Base-by-base conservation (phyloP, 371 early-diverging fungal genomes). In the Blakeslea trispora region DNA sequence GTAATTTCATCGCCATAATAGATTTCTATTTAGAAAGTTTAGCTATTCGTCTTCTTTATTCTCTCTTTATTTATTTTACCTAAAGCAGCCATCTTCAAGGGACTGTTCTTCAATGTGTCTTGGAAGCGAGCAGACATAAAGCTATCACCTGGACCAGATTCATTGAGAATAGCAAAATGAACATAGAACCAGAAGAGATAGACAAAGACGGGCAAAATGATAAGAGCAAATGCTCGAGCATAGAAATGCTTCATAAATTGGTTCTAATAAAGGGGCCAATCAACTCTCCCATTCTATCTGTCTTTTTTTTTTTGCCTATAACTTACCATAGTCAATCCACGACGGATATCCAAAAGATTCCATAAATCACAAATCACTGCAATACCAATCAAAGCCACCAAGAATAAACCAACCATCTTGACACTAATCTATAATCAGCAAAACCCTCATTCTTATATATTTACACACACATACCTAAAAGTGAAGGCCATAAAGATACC, bases 381-480 rank as follows among this genome's bases (percentile, higher is more conserved):
- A 15, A 89, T 59, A 23, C 99, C 99, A 53, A 98, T 79, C 13
- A 91, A 74, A 3, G 81, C 82, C 8, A 98, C 86, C 11, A 92
- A 84, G 60, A 98, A 89, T 15, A 96, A 68, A 8, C 99, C 99
- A 2, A 98, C 98, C 88, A 97, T 85, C 68, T 98, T 98, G 67
- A 95, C 92, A 54, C 94, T 92, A 67, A 24, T 37, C 28, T 40
- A n/a, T 14, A 11, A 24, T 37, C 41, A 9, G 10, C 0, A 47
- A n/a, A n/a, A n/a, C n/a, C n/a, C 40, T 28, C 34, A 37, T 17
- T 21, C 17, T 7, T 11, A 0, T 28, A 18, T 6, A 1, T 37
- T 22, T 17, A 19, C 45, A 15, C 14, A n/a, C 14, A 4, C 41
- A 43, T 80, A 87, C 84, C 88, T 85, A 32, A 81, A 61, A 9